Base-by-base conservation (phyloP, 192 early-diverging fungal species). In the Rhizophlyctis rosea region DNA sequence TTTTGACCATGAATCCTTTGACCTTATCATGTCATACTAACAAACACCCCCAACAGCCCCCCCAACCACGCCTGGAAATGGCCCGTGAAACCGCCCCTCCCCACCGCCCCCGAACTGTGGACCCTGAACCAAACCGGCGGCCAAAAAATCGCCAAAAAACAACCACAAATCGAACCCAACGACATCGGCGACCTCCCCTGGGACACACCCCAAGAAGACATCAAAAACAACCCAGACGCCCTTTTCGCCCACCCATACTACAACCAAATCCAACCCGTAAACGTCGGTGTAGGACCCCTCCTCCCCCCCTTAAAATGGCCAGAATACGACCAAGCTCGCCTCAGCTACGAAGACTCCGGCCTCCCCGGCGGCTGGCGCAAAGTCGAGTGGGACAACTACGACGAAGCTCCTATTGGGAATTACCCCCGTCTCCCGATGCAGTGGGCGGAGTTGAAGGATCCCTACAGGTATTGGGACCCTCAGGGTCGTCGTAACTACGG, bases 381-480 rank as follows among this genome's bases (percentile, higher is more conserved):
- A 31, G 29, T 32, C 27, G 62, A 55, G n/a, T 80, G 77, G 58
- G 75, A 76, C 66, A 55, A 71, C 53, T 47, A 52, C 27, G 65
- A 34, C 18, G 47, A 58, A 5, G 61, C 75, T 21, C 81, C 78
- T 29, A 77, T 76, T 67, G 81, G 81, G 48, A 71, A 64, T 34
- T 83, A 83, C 71, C 81, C 81, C 13, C 67, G 67, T 52, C 57
- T 77, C 44, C 56, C 66, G 16, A 63, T 59, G 27, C 75, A 77
- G 61, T 83, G 33, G 18, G 67, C 77, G 11, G 53, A 70, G 44
- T 61, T 83, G 31, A 75, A 64, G 36, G 74, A 83, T 49, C 77
- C 81, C 11, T 74, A 61, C 64, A 66, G 66, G 60, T 80, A 83
- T 69, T 83, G 81, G 81, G 81, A 83, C 65, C 65, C 75, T 61